Conservation (phyloP, 768 basidiomycete species). For the Agrocybe chaxingu region DNA sequence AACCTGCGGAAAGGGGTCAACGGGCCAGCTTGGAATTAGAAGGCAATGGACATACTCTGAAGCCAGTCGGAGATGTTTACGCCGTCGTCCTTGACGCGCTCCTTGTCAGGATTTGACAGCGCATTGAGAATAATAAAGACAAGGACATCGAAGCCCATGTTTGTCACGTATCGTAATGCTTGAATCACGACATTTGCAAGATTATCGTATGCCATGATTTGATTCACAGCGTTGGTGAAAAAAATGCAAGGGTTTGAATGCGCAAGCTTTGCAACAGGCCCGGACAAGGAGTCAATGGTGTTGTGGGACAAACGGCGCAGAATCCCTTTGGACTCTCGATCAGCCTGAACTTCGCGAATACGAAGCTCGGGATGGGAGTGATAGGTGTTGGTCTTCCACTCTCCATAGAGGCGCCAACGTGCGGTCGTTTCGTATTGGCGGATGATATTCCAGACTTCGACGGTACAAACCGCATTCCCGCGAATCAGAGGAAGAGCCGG, state of each 20-base stretch:
- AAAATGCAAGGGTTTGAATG: constrained; percentile 93
- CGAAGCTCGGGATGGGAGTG: constrained; percentile 75
- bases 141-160: constrained; percentile 92
- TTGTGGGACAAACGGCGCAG: constrained; percentile 83
- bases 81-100: constrained; percentile 86
- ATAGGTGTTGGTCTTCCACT: constrained; percentile 82
- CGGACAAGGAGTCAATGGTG: constrained; percentile 80
- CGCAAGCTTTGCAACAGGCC: constrained; percentile 87
- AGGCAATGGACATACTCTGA: constrained; percentile 62
- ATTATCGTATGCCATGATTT: constrained; percentile 97
- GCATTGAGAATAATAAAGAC: constrained; percentile 86
- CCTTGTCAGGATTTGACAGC: constrained; percentile 77
- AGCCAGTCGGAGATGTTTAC: constrained; percentile 91
- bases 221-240: constrained; percentile 85
- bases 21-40: constrained; percentile 12
- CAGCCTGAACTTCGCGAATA: constrained; percentile 78
- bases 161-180: constrained; percentile 82
- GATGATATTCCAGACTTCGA: constrained; percentile 91
- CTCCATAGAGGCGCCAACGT: constrained; percentile 92
- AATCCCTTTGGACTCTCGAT: constrained; percentile 85
- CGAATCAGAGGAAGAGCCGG: constrained; percentile 85
- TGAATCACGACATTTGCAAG: constrained; percentile 87
- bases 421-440: constrained; percentile 71
- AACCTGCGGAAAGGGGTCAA: constrained; percentile 43
- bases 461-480: constrained; percentile 84